Evolutionary conservation across 441 rosid species (phyloP).

Genomic region (Gossypium aridum): DNA sequence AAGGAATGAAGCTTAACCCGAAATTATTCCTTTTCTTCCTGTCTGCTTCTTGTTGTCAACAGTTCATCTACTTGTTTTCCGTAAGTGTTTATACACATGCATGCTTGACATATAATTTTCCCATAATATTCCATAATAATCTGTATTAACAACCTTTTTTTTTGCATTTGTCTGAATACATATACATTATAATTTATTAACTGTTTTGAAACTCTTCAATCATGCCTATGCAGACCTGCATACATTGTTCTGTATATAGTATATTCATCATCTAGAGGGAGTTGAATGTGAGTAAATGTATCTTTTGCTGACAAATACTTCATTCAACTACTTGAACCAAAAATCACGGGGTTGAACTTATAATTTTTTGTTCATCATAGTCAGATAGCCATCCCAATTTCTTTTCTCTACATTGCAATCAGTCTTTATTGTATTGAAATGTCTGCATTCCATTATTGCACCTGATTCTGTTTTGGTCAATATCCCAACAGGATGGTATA

Average conservation of each 20-base stretch:
- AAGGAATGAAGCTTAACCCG: slow-evolving; percentile 17
- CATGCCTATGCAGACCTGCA: neutral
- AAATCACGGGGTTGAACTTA: neutral
- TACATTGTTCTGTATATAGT: neutral
- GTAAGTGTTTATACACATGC: neutral
- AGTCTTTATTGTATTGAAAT: neutral
- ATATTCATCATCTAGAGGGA: neutral
- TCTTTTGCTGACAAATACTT: neutral
- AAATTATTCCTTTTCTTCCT: neutral
- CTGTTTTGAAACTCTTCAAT: neutral
- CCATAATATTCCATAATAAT: neutral
- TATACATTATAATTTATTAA: neutral
- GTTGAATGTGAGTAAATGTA: neutral
- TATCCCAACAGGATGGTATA: slow-evolving; percentile 53
- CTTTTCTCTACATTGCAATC: neutral
- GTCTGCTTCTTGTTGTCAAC: neutral
- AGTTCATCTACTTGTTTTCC: neutral
- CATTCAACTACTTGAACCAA: neutral
- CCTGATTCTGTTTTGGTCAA: neutral
- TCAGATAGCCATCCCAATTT: neutral
- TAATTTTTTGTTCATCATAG: neutral
- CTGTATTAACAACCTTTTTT: neutral
- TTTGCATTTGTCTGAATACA: neutral
- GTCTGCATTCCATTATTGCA: neutral
- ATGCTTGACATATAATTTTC: neutral